These are phyloP conservation scores for Orbilia javanica DNA, from an alignment of 2,329 filamentous ascomycete species.

Conservation along the genomic window DNA sequence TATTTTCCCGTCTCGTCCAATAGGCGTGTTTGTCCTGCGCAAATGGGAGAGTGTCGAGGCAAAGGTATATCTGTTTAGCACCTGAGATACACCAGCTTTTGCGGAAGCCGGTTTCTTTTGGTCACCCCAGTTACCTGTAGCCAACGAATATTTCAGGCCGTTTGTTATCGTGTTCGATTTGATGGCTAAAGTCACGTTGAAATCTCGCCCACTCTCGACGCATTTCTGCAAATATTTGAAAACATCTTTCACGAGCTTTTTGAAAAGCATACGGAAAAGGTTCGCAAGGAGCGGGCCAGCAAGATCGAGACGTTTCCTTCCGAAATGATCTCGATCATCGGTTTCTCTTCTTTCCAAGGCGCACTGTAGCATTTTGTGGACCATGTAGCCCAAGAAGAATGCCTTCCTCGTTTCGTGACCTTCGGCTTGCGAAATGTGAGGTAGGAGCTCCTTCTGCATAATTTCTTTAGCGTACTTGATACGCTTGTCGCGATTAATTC, in stretches of 20 bases:
- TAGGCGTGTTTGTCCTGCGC: slow-evolving; percentile 95
- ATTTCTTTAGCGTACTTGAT: slow-evolving; percentile 93
- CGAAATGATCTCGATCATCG: slow-evolving; percentile 98
- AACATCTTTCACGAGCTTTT: slow-evolving; percentile 90
- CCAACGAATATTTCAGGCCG: slow-evolving; percentile 94
- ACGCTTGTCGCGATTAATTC: slow-evolving; percentile 85
- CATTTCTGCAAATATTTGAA: slow-evolving; percentile 91
- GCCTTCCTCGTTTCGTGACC: slow-evolving; percentile 96
- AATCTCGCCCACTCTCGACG: slow-evolving; percentile 87
- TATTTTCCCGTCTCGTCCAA: slow-evolving; percentile 96
- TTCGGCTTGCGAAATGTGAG: slow-evolving; percentile 94
- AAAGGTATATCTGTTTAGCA: slow-evolving; percentile 97
- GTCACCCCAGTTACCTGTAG: slow-evolving; percentile 98
- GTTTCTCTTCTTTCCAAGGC: slow-evolving; percentile 91
- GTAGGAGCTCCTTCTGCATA: slow-evolving; percentile 94
- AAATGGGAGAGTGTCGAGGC: slow-evolving; percentile 96
- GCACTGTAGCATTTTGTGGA: slow-evolving; percentile 93
- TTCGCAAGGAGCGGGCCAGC: slow-evolving; percentile 95
- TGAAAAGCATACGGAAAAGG: slow-evolving; percentile 91
- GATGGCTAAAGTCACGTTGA: slow-evolving; percentile 89
- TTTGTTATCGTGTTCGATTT: slow-evolving; percentile 92
- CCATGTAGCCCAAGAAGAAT: slow-evolving; percentile 99
- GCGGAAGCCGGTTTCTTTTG: slow-evolving; percentile 97
- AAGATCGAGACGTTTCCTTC: slow-evolving; percentile 96
- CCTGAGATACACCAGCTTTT: slow-evolving; percentile 97